Base-by-base conservation (phyloP, 495 filamentous ascomycete genomes). In the Penicillium robsamsonii region DNA sequence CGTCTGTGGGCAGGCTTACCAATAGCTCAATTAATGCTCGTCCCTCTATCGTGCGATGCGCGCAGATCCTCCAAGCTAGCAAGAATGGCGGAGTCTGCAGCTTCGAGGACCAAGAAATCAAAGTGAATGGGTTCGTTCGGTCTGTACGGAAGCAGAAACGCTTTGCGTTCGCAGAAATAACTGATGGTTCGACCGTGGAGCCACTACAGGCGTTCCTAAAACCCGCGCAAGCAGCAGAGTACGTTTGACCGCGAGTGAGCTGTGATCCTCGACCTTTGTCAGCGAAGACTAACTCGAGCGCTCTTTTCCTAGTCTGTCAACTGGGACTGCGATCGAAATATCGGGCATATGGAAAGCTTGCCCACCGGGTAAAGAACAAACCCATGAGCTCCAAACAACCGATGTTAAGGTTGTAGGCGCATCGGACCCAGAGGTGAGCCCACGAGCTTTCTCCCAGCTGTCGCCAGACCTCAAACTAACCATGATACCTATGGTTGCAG, bases 131-230 rank as follows among this genome's bases (percentile, higher is more conserved):
- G 33, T 92, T 86, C 71, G 77, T 97, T 57, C 84, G 90, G 46
- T 90, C 90, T 15, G 84, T 97, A 53, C 84, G 95, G 53, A 87
- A 89, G 63, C 92, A 95, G 75, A 96, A 96, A 73, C 78, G 78
- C 42, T 76, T 84, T 57, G 84, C 86, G 13, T 98, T 98, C 74
- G 89, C 91, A 15, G 81, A 90, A 50, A 77, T 98, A 50, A 85
- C 87, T 5, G 94, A 98, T 78, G 94, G 94, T 33, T 96, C 95
- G 13, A 90, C 87, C 30, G 72, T 88, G 44, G 74, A 85, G 46
- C 75, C 91, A 43, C 64, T 97, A 42, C 95, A 98, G 75, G 93
- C 86, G 30, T 83, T 97, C 27, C 72, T 97, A 57, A 84, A 80
- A 50, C 86, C 88, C 55, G 76, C 84, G 50, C 85, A 90, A 65